A percentile compares a stretch with the other conserved stretches of the same genome.
Conservation (phyloP, 2,329 filamentous ascomycete species). For the Cladobotryum mycophilum region DNA sequence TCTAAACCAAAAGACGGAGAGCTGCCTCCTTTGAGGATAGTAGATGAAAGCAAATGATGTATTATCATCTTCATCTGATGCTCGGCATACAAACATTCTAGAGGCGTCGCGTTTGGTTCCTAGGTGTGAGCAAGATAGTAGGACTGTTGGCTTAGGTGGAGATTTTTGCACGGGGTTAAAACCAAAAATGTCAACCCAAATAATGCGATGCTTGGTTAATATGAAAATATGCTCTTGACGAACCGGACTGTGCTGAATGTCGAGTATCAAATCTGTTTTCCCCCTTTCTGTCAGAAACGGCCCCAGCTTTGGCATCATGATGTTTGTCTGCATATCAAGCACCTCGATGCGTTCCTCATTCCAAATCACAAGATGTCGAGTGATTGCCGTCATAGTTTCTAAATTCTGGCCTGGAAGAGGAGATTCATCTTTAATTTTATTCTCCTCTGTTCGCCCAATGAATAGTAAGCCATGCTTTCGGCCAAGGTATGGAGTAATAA, state of each 20-base stretch:
- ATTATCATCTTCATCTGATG: constrained; percentile 17
- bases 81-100: constrained; percentile 24
- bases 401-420: constrained; percentile 10
- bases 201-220: constrained; percentile 48
- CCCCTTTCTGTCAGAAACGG: constrained; percentile 18
- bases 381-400: background rate
- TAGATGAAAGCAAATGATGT: constrained; percentile 28
- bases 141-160: constrained; percentile 16
- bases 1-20: constrained; percentile 32
- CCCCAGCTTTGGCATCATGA: constrained; percentile 22
- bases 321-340: constrained; percentile 30
- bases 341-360: constrained; percentile 29
- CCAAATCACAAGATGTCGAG: constrained; percentile 30
- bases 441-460: constrained; percentile 26
- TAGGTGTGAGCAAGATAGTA: constrained; percentile 25
- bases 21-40: constrained; percentile 24
- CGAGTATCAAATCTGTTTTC: constrained; percentile 43
- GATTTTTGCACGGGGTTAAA: constrained; percentile 9
- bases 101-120: constrained; percentile 19
- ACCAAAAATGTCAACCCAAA: constrained; percentile 39
- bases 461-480: constrained; percentile 39
- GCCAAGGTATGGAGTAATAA: constrained; percentile 21
- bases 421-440: constrained; percentile 17
- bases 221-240: constrained; percentile 48
- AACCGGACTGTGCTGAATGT: constrained; percentile 43